These are phyloP conservation scores for Hysterium pulicare DNA, from an alignment of 2,329 filamentous ascomycete species.

Conservation along the genomic window DNA sequence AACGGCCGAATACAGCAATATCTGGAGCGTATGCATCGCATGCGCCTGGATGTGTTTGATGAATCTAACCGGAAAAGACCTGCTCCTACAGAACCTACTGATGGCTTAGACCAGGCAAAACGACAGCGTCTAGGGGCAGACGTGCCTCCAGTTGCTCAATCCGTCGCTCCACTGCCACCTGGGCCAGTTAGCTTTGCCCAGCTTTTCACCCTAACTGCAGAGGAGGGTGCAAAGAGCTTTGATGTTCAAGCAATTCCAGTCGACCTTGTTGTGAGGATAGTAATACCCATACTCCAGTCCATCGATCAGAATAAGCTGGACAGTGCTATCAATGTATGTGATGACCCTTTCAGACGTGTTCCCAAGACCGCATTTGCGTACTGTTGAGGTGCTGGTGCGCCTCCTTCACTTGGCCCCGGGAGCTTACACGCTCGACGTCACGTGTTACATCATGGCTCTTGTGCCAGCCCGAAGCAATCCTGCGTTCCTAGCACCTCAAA, in stretches of 20 bases:
- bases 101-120: constrained; percentile 74
- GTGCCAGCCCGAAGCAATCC: too few relatives aligned
- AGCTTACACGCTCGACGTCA: too few relatives aligned
- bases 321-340: constrained; percentile 67
- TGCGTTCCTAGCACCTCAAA: too few relatives aligned
- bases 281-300: constrained; percentile 71
- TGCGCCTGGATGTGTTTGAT: constrained; percentile 74
- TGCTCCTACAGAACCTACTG: constrained; percentile 65
- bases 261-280: constrained; percentile 73
- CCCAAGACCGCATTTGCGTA: too few relatives aligned
- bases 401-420: too few relatives aligned
- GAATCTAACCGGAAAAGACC: constrained; percentile 75
- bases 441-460: too few relatives aligned
- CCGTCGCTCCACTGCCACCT: constrained; percentile 68
- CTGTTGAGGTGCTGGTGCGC: background rate
- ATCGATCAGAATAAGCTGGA: constrained; percentile 67
- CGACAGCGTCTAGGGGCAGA: constrained; percentile 66
- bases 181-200: constrained; percentile 78
- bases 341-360: constrained; percentile 4
- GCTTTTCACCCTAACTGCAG: constrained; percentile 79
- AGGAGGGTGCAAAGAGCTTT: constrained; percentile 71
- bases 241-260: constrained; percentile 76
- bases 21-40: constrained; percentile 76
- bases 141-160: constrained; percentile 43
- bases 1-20: constrained; percentile 80